Percentiles rank a stretch among this genome's conserved stretches.
Evolutionary conservation across 345 rosid species (phyloP).

Genomic region (Euphorbia tirucalli): DNA sequence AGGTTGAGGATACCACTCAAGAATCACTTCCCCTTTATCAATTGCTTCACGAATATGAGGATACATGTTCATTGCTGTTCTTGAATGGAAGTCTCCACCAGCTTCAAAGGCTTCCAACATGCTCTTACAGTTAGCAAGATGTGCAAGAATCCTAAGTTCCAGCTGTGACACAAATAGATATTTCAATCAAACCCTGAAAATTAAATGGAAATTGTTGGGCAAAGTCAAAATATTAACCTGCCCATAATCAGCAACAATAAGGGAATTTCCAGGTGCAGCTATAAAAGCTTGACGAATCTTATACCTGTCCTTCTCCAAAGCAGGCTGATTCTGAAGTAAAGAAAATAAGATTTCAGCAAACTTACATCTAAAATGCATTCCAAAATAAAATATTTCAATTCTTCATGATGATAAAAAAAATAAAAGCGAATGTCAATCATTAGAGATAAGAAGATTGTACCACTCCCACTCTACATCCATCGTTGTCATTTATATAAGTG

Average conservation of each 20-base stretch:
- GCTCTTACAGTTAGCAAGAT: constrained; percentile 85
- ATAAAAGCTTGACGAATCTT: constrained; percentile 95
- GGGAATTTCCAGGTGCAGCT: constrained; percentile 91
- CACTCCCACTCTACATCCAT: neutral
- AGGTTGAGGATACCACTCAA: constrained; percentile 91
- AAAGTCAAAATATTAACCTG: constrained; percentile 58
- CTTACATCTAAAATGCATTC: neutral
- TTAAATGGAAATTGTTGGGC: constrained; percentile 1
- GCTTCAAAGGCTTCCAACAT: constrained; percentile 97
- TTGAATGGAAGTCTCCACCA: constrained; percentile 97
- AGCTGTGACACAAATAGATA: constrained; percentile 47
- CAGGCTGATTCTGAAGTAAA: constrained; percentile 83
- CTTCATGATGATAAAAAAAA: neutral
- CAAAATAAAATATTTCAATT: constrained; percentile 2
- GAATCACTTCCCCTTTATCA: constrained; percentile 67
- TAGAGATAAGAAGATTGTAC: neutral
- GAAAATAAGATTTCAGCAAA: constrained; percentile 5
- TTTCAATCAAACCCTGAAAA: constrained; percentile 25
- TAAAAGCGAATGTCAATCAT: neutral
- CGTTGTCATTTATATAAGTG: neutral
- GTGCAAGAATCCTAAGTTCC: constrained; percentile 97
- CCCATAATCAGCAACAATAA: constrained; percentile 96
- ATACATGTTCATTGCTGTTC: constrained; percentile 99
- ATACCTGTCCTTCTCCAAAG: constrained; percentile 96
- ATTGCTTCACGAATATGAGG: constrained; percentile 80